Conservation (phyloP, 192 early-diverging fungal species). For the Neocallimastix lanati region DNA sequence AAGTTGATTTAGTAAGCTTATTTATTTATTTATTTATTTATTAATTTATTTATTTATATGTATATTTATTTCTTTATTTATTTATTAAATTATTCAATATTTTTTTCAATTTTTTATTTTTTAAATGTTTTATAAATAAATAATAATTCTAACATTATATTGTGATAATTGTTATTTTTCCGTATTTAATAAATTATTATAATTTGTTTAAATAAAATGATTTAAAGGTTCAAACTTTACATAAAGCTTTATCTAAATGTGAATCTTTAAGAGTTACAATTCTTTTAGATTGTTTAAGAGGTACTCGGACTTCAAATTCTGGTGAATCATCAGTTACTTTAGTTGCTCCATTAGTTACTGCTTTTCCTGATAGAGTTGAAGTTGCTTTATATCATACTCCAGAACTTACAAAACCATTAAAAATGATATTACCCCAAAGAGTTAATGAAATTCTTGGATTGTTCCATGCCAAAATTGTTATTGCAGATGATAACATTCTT, state of each 20-base stretch:
- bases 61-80: not conserved
- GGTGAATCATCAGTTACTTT: constrained; percentile 47
- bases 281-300: constrained; percentile 76
- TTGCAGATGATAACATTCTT: constrained; percentile 60
- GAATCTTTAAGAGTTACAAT: constrained; percentile 41
- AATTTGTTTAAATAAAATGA: no score
- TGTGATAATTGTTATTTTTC: no score
- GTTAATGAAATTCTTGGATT: constrained; percentile 88
- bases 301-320: constrained; percentile 36
- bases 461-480: constrained; percentile 85
- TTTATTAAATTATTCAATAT: not conserved
- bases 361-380: constrained; percentile 40
- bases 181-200: no score
- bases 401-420: constrained; percentile 45
- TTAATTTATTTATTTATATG: not conserved
- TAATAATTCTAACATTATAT: no score
- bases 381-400: constrained; percentile 81
- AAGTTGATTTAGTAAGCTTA: constrained; percentile 50
- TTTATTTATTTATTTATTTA: not conserved
- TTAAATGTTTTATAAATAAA: no score
- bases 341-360: constrained; percentile 37
- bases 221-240: constrained; percentile 33
- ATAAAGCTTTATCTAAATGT: constrained; percentile 27
- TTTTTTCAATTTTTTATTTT: no score
- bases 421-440: constrained; percentile 54